Evolutionary conservation across 176 grass and related monocot species (phyloP), one percentile per base, ranked within the genome.

Genomic region (Phoenix roebelenii): DNA sequence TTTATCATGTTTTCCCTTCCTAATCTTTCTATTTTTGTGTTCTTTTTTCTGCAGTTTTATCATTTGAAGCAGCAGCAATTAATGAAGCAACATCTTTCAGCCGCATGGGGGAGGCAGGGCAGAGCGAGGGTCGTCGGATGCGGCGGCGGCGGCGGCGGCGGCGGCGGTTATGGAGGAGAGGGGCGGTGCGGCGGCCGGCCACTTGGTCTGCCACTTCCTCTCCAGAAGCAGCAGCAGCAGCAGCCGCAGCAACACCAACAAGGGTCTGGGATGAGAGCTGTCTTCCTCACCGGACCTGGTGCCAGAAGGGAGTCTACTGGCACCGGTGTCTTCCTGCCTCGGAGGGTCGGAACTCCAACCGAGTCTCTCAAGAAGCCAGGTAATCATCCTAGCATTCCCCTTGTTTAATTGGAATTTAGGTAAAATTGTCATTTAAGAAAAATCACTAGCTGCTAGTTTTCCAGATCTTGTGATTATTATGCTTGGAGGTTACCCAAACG

Each of bases 321-420:
- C 16, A 98, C 94, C 5, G 94, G 88, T 0, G 88, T 98, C 0
- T 98, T 93, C 61, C 68, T 98, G 0, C 94, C 94, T 0, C 74
- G 94, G 7, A 58, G 76, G 0, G 76, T 76, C 22, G 88, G 82
- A 15, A 15, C 56, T 0, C 74, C 73, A 0, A 39, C 66, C 0
- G 88, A 85, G 23, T 56, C 73, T 19, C 76, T 74, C 0, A 87
- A 80, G n/a, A 98, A 81, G 72, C 17, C 85, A 7, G 74, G 94
- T 93, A 58, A 52, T 26, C 18, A 39, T 68, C 19, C 25, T 53
- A 4, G 4, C 15, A 16, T 67, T 51, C 25, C 5, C 25, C 22
- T 19, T 15, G 17, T 30, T 17, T 35, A 9, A 9, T 10, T 35
- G 0, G 7, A 28, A 28, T 4, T 28, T 3, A 0, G 5, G 20